These are phyloP conservation scores for Tulasnella sp. DNA, from an alignment of 768 basidiomycete species.

Conservation along the genomic window DNA sequence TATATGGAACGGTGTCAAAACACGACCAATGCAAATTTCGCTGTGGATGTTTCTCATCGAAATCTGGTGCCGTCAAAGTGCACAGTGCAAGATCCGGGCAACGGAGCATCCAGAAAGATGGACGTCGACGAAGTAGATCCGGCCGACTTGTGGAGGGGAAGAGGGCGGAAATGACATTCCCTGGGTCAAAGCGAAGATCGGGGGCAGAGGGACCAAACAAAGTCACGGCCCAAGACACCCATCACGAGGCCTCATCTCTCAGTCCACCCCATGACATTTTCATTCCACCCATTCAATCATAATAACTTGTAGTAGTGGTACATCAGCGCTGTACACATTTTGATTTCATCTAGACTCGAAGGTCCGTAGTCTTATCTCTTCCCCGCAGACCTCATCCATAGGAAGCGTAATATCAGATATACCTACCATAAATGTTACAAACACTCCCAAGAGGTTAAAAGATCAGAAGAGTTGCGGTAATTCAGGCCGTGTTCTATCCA, in stretches of 20 bases:
- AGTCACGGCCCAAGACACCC: background rate
- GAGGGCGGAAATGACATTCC: background rate
- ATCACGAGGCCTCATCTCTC: conserved; percentile 3
- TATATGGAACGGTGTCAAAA: conserved; percentile 13
- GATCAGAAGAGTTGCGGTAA: background rate
- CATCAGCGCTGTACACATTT: background rate
- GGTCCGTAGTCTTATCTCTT: conserved; percentile 5
- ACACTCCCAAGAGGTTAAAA: background rate
- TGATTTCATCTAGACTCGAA: background rate
- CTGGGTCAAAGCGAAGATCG: background rate
- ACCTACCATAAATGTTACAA: background rate
- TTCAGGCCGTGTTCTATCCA: conserved; percentile 5
- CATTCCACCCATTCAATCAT: background rate
- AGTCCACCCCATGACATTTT: background rate
- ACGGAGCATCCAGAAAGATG: background rate
- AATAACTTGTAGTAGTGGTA: background rate
- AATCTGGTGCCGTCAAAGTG: background rate
- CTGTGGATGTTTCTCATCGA: background rate
- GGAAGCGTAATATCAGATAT: background rate
- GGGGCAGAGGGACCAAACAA: background rate
- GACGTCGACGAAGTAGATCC: background rate
- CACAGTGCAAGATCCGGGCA: background rate
- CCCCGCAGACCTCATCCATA: conserved; percentile 9
- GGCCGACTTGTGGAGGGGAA: background rate
- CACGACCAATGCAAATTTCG: background rate